These are phyloP conservation scores for Calonectria ilicicola DNA, from an alignment of 2,329 filamentous ascomycete species.

Conservation along the genomic window DNA sequence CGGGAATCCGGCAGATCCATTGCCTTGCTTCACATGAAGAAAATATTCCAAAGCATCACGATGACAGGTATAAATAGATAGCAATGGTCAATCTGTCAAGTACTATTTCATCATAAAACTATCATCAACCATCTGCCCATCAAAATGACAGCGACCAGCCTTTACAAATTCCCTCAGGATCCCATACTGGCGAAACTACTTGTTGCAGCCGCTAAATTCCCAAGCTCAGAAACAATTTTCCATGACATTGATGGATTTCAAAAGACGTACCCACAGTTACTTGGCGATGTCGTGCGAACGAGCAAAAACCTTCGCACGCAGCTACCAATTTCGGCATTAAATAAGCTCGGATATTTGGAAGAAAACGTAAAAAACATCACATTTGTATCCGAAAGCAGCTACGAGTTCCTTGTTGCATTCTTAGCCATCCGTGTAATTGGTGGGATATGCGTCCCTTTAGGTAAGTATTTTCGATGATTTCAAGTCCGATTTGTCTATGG, in stretches of 20 bases:
- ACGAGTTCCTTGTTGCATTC: not conserved
- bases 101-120: too few species aligned
- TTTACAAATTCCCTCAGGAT: not conserved
- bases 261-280: slow-evolving; percentile 35
- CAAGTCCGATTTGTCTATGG: too few species aligned
- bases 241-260: slow-evolving; percentile 27
- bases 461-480: not conserved
- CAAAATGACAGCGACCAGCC: not conserved
- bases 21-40: too few species aligned
- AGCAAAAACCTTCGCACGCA: slow-evolving; percentile 17
- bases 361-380: slow-evolving; percentile 22
- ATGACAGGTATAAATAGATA: too few species aligned
- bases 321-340: slow-evolving; percentile 14
- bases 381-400: slow-evolving; percentile 12
- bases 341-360: slow-evolving; percentile 12
- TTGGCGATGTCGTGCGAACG: slow-evolving; percentile 34
- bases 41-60: too few species aligned
- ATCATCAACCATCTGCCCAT: too few species aligned
- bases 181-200: not conserved
- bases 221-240: not conserved
- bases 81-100: too few species aligned
- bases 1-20: too few species aligned
- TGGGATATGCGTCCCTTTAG: not conserved
- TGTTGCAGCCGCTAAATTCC: not conserved
- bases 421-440: not conserved